Conservation (phyloP, 2,329 filamentous ascomycete genomes). For the Epichloe typhina region DNA sequence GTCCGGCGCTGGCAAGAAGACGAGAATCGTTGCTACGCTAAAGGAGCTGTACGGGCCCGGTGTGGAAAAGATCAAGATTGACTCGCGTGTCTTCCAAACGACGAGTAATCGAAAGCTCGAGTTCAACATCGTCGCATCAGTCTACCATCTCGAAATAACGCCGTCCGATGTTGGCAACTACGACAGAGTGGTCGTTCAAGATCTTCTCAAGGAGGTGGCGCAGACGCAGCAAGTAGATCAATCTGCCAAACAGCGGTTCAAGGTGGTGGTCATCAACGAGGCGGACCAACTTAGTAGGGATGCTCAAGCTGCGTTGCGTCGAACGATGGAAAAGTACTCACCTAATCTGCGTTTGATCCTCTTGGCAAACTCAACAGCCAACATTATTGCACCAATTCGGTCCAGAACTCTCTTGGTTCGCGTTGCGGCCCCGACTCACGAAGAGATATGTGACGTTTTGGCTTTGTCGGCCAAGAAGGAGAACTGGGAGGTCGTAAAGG, state of each 20-base stretch:
- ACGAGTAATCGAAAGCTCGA: slow-evolving; percentile 93
- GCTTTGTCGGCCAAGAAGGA: slow-evolving; percentile 62
- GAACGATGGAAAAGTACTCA: slow-evolving; percentile 99
- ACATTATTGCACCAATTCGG: slow-evolving; percentile 97
- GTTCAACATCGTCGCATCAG: slow-evolving; percentile 95
- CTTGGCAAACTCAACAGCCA: slow-evolving; percentile 89
- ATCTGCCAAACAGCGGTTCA: slow-evolving; percentile 81
- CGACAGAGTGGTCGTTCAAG: slow-evolving; percentile 89
- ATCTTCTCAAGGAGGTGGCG: slow-evolving; percentile 91
- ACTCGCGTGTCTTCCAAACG: slow-evolving; percentile 91
- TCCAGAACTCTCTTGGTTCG: slow-evolving; percentile 83
- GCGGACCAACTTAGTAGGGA: slow-evolving; percentile 88
- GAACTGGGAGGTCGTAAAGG: slow-evolving; percentile 64
- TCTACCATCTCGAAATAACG: slow-evolving; percentile 97
- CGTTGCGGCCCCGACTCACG: slow-evolving; percentile 76
- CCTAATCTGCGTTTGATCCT: slow-evolving; percentile 86
- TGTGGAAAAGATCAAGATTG: slow-evolving; percentile 99
- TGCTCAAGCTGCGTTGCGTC: slow-evolving; percentile 83
- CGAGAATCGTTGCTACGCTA: slow-evolving; percentile 84
- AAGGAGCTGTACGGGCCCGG: slow-evolving; percentile 92
- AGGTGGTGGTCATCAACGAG: slow-evolving; percentile 98
- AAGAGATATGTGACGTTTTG: slow-evolving; percentile 71
- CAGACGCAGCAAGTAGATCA: slow-evolving; percentile 99
- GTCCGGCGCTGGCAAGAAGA: slow-evolving; percentile 95
- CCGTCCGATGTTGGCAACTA: slow-evolving; percentile 94